Evolutionary conservation across 2,329 filamentous ascomycete species (phyloP), one percentile per base, ranked within the genome.

Genomic region (Aureobasidium lini): DNA sequence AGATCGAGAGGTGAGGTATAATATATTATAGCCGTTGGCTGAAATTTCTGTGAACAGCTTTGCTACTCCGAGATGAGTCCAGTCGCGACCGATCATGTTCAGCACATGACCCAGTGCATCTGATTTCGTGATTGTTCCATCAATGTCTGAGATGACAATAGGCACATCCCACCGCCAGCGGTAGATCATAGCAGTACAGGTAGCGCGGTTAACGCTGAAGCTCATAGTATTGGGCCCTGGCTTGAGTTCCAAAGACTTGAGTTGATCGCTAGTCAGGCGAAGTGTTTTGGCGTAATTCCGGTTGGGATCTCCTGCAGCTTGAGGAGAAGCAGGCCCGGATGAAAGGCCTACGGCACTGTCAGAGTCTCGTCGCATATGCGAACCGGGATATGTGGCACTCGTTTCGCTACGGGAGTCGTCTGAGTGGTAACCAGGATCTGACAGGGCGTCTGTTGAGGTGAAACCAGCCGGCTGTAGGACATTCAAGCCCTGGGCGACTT

Each of bases 91-190:
- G 64, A 99, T 93, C 84, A 94, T 94, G 77, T 93, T 97, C 57
- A 97, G 76, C 44, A 99, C 90, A 69, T 99, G 94, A 13, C 94
- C 94, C 1, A 72, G 63, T 6, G 71, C 70, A 49, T 73, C 70
- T 8, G 68, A 81, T 76, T 99, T 99, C 61, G 94, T 99, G 68
- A 99, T 99, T 23, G 94, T 99, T 54, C 94, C 94, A 73, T 99
- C 94, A 68, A 99, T 97, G 72, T 99, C 94, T 0, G 93, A 97
- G 63, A 99, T 96, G 49, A 99, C 92, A 59, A 99, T 93, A 0
- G 94, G 95, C 0, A 88, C 88, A 67, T 95, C 88, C 68, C 93
- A 85, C 65, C 84, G 87, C 95, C 94, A 99, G 62, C 95, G 83
- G 71, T 91, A 99, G 86, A 99, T 95, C 67, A 85, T 88, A 13